Evolutionary conservation across 2,329 filamentous ascomycete genomes (phyloP).

Genomic region (Rhinocladiella mackenziei): DNA sequence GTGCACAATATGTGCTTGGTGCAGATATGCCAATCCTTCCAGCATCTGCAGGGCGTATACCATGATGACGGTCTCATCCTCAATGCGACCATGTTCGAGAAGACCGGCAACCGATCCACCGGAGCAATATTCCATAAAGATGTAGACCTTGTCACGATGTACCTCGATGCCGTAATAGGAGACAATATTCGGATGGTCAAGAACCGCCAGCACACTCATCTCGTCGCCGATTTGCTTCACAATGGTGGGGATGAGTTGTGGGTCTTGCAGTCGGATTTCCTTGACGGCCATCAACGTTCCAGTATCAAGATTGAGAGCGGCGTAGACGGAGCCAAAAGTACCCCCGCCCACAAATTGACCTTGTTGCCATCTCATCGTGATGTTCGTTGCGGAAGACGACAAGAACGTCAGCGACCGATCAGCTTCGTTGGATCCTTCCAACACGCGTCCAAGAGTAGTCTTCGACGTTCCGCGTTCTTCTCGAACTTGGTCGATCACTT

Average conservation of each 20-base stretch:
- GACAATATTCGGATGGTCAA: slow-evolving; percentile 96
- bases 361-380: slow-evolving; percentile 96
- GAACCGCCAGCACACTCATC: slow-evolving; percentile 90
- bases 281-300: slow-evolving; percentile 98
- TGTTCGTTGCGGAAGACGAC: slow-evolving; percentile 89
- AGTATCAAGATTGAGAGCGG: slow-evolving; percentile 93
- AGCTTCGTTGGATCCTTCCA: slow-evolving; percentile 93
- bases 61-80: slow-evolving; percentile 96
- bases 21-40: slow-evolving; percentile 88
- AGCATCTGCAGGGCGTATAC: slow-evolving; percentile 92
- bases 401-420: slow-evolving; percentile 91
- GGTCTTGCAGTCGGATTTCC: slow-evolving; percentile 94
- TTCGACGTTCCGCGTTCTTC: slow-evolving; percentile 78
- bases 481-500: slow-evolving; percentile 71
- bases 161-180: slow-evolving; percentile 98
- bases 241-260: slow-evolving; percentile 90
- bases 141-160: slow-evolving; percentile 98
- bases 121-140: slow-evolving; percentile 99
- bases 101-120: slow-evolving; percentile 86
- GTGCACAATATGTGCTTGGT: slow-evolving; percentile 87
- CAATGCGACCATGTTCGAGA: slow-evolving; percentile 91
- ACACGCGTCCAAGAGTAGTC: slow-evolving; percentile 79
- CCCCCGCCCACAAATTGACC: slow-evolving; percentile 97
- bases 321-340: slow-evolving; percentile 96
- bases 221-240: slow-evolving; percentile 93